Base-by-base conservation (phyloP, 2,329 filamentous ascomycete species). In the Apiospora koreana region DNA sequence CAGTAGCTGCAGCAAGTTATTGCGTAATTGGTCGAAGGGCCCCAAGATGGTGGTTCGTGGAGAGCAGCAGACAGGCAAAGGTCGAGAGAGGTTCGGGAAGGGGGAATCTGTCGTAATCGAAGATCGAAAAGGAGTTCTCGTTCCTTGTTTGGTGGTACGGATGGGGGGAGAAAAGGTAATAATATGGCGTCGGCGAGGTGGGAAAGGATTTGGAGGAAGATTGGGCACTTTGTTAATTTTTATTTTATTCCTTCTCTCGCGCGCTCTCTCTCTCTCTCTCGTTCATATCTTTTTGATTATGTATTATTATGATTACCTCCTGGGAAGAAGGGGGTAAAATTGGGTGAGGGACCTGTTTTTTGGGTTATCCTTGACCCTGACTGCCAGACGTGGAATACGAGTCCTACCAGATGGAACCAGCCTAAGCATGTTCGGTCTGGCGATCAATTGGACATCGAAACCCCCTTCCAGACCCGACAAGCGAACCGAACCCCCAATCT, bases 251-350 rank as follows among this genome's bases (percentile, higher is more conserved):
- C 50, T 43, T 43, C 41, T 43, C 41, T 43, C 41, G 14, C 43
- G 4, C 43, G 35, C 54, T 38, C 41, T 43, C 41, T 43, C 43
- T 21, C 43, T 38, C 54, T 38, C 31, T 2, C 43, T 62, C 54
- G n/a, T 21, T 38, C 54, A 35, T 38, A 62, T 62, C 31, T 62
- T 28, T 50, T 28, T 62, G 8, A 62, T 62, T 62, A n/a, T n/a
- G n/a, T n/a, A 62, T 25, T 23, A 50, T 62, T 62, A 38, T 38
- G 50, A 35, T 58, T 58, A 38, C 54, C 28, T 62, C 54, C 31
- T n/a, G 35, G 54, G 54, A 62, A 62, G 54, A 62, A 62, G 54
- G 54, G 54, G 54, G 54, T 62, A 38, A 62, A 62, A 62, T 62
- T 62, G 54, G 54, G 54, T 38, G 28, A 38, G 54, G 54, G 54